These are phyloP conservation scores for Populus hybrid DNA, from an alignment of 441 rosid species.

Conservation along the genomic window DNA sequence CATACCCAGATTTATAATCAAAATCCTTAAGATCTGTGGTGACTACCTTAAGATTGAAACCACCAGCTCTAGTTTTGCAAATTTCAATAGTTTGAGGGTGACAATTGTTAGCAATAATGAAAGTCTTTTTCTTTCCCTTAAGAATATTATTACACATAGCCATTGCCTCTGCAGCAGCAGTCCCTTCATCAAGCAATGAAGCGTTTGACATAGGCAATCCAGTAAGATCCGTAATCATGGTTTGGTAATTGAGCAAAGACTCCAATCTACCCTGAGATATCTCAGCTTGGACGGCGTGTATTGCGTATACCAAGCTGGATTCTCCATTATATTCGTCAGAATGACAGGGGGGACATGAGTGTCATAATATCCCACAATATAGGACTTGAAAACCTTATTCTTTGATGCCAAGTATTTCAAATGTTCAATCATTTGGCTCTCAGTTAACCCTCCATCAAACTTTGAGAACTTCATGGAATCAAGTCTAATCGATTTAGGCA, in stretches of 20 bases:
- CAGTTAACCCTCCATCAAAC: constrained; percentile 85
- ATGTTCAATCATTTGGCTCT: constrained; percentile 81
- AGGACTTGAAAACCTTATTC: constrained; percentile 82
- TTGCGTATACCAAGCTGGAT: constrained; percentile 98
- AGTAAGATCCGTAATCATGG: constrained; percentile 81
- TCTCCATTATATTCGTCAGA: constrained; percentile 88
- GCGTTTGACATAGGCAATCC: constrained; percentile 96
- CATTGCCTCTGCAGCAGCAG: constrained; percentile 98
- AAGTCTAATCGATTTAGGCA: constrained; percentile 81
- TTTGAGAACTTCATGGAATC: constrained; percentile 81
- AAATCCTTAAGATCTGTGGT: constrained; percentile 68
- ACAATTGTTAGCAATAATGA: constrained; percentile 74
- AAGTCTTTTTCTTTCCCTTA: constrained; percentile 91
- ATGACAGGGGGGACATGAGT: constrained; percentile 87
- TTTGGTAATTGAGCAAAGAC: constrained; percentile 84
- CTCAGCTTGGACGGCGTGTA: constrained; percentile 96
- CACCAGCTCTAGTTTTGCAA: constrained; percentile 88
- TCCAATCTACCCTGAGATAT: constrained; percentile 91
- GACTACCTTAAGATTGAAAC: constrained; percentile 74
- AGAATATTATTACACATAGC: constrained; percentile 78
- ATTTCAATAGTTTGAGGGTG: constrained; percentile 93
- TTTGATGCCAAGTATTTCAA: no score
- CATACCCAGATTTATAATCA: constrained; percentile 74
- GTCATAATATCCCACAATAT: constrained; percentile 89
- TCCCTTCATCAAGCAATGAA: constrained; percentile 89